A percentile compares a stretch with the other conserved stretches of the same genome.
These are phyloP conservation scores for Mycena sanguinolenta DNA, from an alignment of 768 basidiomycete species.

Conservation along the genomic window DNA sequence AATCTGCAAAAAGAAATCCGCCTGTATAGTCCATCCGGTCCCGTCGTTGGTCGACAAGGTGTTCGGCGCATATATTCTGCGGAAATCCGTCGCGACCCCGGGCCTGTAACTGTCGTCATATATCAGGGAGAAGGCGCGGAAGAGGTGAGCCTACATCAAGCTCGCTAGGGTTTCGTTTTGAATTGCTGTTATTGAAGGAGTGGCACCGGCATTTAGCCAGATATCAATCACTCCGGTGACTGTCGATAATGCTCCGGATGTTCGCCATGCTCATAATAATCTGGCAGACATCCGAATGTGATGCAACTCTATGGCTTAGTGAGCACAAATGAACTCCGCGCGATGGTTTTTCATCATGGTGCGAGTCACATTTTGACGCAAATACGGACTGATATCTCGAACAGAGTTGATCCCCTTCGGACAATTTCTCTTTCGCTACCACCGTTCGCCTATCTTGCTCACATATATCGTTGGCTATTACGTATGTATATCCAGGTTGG, in stretches of 20 bases:
- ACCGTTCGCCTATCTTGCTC: neutral
- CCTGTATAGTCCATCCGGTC: neutral
- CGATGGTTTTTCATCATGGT: neutral
- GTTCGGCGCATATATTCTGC: neutral
- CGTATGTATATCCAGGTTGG: neutral
- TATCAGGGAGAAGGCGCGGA: neutral
- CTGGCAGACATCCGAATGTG: neutral
- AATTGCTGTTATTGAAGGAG: neutral
- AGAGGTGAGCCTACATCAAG: neutral
- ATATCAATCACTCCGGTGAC: neutral
- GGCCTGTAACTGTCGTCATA: neutral
- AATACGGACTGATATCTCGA: neutral
- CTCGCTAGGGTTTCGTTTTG: neutral
- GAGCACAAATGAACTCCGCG: no score
- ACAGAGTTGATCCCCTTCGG: neutral
- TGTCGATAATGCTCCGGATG: neutral
- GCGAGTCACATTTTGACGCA: neutral
- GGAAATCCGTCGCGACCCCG: neutral
- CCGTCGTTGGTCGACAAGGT: neutral
- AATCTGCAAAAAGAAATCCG: neutral
- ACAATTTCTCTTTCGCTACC: neutral
- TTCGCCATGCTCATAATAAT: neutral
- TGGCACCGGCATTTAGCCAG: neutral
- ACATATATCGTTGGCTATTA: neutral
- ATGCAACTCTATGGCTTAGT: neutral